A percentile compares a stretch with the other conserved stretches of the same genome.
phyloP scores from a whole-genome alignment of 768 basidiomycete species.

The Lactarius akahatsu region DNA sequence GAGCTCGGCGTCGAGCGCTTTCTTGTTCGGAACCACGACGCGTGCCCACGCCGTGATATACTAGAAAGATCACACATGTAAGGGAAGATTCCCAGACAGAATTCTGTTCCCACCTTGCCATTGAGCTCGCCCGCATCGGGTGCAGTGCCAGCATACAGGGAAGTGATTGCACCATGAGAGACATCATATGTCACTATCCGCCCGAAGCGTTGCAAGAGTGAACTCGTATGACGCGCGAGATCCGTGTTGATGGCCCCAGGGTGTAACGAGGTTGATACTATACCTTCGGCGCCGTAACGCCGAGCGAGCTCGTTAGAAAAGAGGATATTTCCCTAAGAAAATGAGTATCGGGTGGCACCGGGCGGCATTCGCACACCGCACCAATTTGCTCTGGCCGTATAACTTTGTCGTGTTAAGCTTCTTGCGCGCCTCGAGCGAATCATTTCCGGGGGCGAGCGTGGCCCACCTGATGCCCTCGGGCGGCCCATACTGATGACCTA shows the following conservation, averaged over 20 bases:
- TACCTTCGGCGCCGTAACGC: slow-evolving; percentile 30
- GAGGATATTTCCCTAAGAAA: slow-evolving; percentile 31
- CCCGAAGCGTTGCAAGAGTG: neutral
- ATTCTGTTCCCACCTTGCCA: slow-evolving; percentile 14
- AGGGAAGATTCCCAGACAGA: neutral
- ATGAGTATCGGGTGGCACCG: neutral
- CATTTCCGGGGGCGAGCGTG: slow-evolving; percentile 2
- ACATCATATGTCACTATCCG: neutral
- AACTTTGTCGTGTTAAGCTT: neutral
- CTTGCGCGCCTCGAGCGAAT: slow-evolving; percentile 8
- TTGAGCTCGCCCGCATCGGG: neutral
- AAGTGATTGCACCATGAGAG: slow-evolving; percentile 9
- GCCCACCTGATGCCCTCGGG: slow-evolving; percentile 13
- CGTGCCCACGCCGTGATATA: slow-evolving; percentile 26
- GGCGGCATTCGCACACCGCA: neutral
- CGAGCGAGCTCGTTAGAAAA: slow-evolving; percentile 33
- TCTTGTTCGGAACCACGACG: slow-evolving; percentile 12
- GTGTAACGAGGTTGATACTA: slow-evolving; percentile 29
- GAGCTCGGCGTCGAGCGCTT: slow-evolving; percentile 19
- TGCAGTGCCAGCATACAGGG: slow-evolving; percentile 11
- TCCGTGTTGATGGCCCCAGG: slow-evolving; percentile 11
- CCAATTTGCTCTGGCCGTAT: slow-evolving; percentile 23
- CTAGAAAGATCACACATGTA: slow-evolving; percentile 1
- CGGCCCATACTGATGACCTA: neutral
- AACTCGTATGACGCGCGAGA: slow-evolving; percentile 2